These are phyloP conservation scores for Inga laurina DNA, from an alignment of 306 rosid species.

Conservation along the genomic window DNA sequence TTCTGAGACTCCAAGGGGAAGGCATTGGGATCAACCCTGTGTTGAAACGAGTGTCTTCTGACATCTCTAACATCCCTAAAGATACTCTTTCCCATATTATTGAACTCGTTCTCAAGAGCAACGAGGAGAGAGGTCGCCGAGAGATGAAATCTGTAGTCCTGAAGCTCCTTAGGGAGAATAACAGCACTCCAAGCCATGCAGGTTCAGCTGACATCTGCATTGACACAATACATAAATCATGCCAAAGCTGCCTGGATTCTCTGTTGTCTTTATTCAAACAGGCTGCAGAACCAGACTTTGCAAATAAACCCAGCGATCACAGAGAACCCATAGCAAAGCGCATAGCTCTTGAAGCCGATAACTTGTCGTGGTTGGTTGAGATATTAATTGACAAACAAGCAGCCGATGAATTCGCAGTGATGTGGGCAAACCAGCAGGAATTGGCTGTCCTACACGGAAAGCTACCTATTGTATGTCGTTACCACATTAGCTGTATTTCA, in stretches of 20 bases:
- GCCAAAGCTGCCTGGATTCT: constrained; percentile 62
- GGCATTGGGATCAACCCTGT: constrained; percentile 72
- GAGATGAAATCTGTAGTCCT: constrained; percentile 90
- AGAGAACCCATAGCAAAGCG: constrained; percentile 64
- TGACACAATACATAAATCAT: constrained; percentile 62
- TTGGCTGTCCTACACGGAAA: constrained; percentile 67
- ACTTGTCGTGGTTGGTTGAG: constrained; percentile 86
- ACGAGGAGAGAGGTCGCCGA: constrained; percentile 81
- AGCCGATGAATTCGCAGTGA: constrained; percentile 75
- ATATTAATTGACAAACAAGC: constrained; percentile 80
- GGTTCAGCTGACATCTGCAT: constrained; percentile 58
- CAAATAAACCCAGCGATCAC: constrained; percentile 40
- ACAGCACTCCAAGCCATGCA: constrained; percentile 48
- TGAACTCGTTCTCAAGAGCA: constrained; percentile 87
- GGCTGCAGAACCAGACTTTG: constrained; percentile 59
- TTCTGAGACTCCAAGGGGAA: constrained; percentile 72
- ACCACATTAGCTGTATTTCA: constrained; percentile 76
- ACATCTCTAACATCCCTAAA: constrained; percentile 55
- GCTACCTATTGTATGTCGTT: constrained; percentile 62
- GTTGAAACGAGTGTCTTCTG: constrained; percentile 85
- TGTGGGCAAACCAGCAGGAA: constrained; percentile 87
- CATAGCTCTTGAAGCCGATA: constrained; percentile 80
- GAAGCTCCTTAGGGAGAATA: constrained; percentile 81
- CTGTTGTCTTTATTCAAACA: constrained; percentile 67
- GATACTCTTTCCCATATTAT: constrained; percentile 75